These are phyloP conservation scores for Phytophthora pluvialis DNA, from an alignment of 352 stramenopile genomes.

Conservation along the genomic window DNA sequence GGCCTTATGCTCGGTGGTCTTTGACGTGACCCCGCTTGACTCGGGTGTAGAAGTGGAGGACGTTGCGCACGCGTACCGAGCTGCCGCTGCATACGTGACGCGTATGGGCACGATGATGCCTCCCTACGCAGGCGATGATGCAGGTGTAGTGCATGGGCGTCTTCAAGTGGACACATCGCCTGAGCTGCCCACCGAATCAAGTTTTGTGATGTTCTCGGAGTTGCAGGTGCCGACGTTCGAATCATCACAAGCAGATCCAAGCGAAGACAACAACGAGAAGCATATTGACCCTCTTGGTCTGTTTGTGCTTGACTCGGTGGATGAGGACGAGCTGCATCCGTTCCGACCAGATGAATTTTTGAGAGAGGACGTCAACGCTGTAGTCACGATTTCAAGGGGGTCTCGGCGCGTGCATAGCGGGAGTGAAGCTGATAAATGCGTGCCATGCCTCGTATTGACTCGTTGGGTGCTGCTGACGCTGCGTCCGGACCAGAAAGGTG, in stretches of 20 bases:
- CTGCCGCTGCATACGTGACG: slow-evolving; percentile 15
- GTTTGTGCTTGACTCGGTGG: slow-evolving; percentile 40
- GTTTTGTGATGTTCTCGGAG: slow-evolving; percentile 45
- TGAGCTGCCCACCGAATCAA: slow-evolving; percentile 39
- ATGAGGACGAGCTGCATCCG: slow-evolving; percentile 46
- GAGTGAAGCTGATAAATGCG: slow-evolving; percentile 10
- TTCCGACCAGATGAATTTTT: slow-evolving; percentile 34
- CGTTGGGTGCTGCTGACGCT: slow-evolving; percentile 40
- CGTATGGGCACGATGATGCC: slow-evolving; percentile 21
- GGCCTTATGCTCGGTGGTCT: slow-evolving; percentile 41
- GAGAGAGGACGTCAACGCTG: slow-evolving; percentile 34
- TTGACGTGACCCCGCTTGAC: slow-evolving; percentile 38
- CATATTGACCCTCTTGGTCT: slow-evolving; percentile 18
- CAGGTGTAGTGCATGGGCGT: slow-evolving; percentile 31
- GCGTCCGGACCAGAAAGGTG: slow-evolving; percentile 24
- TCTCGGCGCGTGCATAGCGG: slow-evolving; percentile 8
- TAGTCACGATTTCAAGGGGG: slow-evolving; percentile 26
- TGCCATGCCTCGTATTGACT: slow-evolving; percentile 35
- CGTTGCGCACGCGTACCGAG: slow-evolving; percentile 22
- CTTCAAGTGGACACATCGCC: slow-evolving; percentile 33
- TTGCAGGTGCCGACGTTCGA: slow-evolving; percentile 13
- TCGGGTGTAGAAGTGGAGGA: slow-evolving; percentile 12
- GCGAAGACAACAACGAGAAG: slow-evolving; percentile 5
- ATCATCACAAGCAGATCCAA: background rate
- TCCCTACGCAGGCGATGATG: slow-evolving; percentile 28